Percentiles rank a stretch among this genome's conserved stretches.
phyloP scores from a whole-genome alignment of 2,329 filamentous ascomycete species.

The Fusarium annulatum region DNA sequence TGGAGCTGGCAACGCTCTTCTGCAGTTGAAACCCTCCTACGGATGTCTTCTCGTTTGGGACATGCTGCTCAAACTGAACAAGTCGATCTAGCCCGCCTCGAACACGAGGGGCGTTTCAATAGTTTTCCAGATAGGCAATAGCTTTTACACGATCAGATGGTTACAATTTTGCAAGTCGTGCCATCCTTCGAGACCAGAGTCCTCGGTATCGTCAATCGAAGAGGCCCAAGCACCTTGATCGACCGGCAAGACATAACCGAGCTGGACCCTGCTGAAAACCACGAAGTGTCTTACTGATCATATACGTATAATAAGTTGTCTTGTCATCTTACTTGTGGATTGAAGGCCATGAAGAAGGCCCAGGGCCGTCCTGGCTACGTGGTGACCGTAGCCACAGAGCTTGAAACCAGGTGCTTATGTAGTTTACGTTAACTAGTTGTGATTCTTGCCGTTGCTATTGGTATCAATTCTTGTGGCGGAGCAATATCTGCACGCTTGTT shows the following conservation, averaged over 20 bases:
- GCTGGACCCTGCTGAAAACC: conserved; percentile 33
- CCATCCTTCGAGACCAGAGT: neutral
- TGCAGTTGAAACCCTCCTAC: conserved; percentile 28
- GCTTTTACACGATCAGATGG: neutral
- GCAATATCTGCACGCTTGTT: conserved; percentile 1
- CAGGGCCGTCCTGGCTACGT: neutral
- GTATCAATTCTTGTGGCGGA: neutral
- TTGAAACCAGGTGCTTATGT: neutral
- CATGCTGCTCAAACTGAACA: neutral
- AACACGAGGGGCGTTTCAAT: neutral
- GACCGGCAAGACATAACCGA: conserved; percentile 35
- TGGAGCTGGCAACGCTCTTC: conserved; percentile 26
- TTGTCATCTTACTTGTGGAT: neutral
- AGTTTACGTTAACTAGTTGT: neutral
- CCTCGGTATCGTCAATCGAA: conserved; percentile 3
- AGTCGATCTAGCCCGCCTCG: conserved; percentile 7
- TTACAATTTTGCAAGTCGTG: neutral
- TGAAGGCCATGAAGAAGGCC: neutral
- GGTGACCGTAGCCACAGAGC: neutral
- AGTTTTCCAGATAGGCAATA: neutral
- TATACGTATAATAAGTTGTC: conserved; percentile 5
- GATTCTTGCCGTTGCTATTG: neutral
- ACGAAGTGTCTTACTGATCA: conserved; percentile 11
- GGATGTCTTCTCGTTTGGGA: conserved; percentile 10
- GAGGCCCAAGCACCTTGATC: conserved; percentile 32